These are phyloP conservation scores for Bremia lactucae DNA, from an alignment of 352 stramenopile species.

Conservation along the genomic window DNA sequence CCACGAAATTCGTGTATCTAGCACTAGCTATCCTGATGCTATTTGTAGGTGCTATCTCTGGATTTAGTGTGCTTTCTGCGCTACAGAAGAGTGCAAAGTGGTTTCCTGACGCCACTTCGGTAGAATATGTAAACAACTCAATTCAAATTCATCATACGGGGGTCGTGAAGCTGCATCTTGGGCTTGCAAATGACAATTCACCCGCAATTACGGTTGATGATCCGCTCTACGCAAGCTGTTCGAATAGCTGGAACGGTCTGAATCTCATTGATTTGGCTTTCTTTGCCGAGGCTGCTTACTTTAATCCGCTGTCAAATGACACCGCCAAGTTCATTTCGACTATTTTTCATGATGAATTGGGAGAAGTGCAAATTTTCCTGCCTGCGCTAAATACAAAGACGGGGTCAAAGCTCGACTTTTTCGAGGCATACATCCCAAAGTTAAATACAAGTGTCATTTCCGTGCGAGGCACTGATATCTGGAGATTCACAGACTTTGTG, in stretches of 20 bases:
- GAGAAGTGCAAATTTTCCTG: conserved; percentile 41
- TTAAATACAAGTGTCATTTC: conserved; percentile 83
- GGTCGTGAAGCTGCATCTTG: conserved; percentile 77
- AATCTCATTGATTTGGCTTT: conserved; percentile 76
- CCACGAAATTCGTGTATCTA: conserved; percentile 58
- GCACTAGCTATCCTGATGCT: conserved; percentile 49
- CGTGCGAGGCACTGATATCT: conserved; percentile 83
- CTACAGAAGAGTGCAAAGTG: conserved; percentile 61
- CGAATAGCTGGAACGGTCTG: conserved; percentile 63
- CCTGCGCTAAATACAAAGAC: conserved; percentile 72
- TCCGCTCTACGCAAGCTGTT: conserved; percentile 65
- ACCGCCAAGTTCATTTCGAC: conserved; percentile 54
- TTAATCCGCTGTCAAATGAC: conserved; percentile 76
- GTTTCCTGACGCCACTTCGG: conserved; percentile 68
- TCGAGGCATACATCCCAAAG: conserved; percentile 60
- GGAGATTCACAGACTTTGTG: conserved; percentile 84
- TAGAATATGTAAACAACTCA: conserved; percentile 45
- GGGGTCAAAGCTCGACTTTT: conserved; percentile 79
- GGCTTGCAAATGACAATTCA: conserved; percentile 37
- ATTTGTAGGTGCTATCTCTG: conserved; percentile 57
- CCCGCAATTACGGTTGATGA: conserved; percentile 31
- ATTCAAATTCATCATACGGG: conserved; percentile 81
- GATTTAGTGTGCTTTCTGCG: conserved; percentile 65
- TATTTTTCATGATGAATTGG: conserved; percentile 42
- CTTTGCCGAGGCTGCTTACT: conserved; percentile 83